These are phyloP conservation scores for Syzygium aqueum DNA, from an alignment of 345 rosid genomes.

Conservation along the genomic window DNA sequence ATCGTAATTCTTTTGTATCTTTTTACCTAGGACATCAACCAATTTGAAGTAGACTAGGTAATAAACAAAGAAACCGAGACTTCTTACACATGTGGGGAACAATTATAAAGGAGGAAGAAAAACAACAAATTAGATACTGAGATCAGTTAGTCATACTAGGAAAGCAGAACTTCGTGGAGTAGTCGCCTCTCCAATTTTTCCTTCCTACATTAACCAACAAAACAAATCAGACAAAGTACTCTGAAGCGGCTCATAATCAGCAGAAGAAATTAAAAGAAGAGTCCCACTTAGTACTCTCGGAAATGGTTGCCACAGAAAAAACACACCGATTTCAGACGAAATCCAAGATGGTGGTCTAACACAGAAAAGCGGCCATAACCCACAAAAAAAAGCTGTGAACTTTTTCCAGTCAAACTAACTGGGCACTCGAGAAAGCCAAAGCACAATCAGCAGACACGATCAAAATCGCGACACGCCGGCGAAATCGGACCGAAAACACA, in stretches of 20 bases:
- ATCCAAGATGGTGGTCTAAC: not conserved
- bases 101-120: not conserved
- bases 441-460: not conserved
- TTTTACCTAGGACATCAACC: not conserved
- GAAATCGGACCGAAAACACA: not conserved
- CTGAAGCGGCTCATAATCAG: not conserved
- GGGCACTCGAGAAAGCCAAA: not conserved
- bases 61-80: not conserved
- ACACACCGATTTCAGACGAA: not conserved
- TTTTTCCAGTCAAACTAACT: not conserved
- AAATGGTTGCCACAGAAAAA: not conserved
- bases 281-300: not conserved
- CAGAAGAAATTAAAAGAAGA: not conserved
- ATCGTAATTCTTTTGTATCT: not conserved
- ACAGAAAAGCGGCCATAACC: not conserved
- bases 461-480: not conserved
- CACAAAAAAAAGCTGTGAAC: not conserved
- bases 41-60: not conserved
- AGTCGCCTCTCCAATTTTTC: slow-evolving; percentile 16
- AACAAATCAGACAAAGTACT: slow-evolving; percentile 5
- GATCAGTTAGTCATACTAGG: not conserved
- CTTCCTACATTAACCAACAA: slow-evolving; percentile 14
- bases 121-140: not conserved
- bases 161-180: slow-evolving; percentile 12
- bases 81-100: not conserved